Conservation (phyloP, 192 early-diverging fungal genomes). For the Pilobolus umbonatus region DNA sequence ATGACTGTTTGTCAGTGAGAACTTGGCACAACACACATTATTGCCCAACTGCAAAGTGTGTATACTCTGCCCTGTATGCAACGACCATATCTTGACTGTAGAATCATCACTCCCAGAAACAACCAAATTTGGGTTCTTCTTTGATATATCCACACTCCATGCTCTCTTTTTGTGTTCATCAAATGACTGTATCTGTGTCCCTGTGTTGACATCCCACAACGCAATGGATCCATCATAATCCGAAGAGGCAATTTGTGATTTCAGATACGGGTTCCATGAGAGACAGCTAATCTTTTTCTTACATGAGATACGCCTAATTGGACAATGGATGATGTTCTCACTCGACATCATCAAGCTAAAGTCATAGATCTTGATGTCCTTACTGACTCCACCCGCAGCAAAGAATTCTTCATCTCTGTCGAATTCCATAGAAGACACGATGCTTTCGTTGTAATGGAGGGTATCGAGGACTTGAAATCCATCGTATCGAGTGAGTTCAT, state of each 20-base stretch:
- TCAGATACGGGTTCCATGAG: constrained; percentile 85
- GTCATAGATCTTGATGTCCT: constrained; percentile 92
- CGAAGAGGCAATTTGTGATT: constrained; percentile 78
- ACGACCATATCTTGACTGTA: constrained; percentile 86
- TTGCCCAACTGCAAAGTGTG: constrained; percentile 80
- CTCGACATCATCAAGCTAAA: constrained; percentile 51
- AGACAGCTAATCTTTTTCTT: constrained; percentile 90
- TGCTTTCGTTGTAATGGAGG: constrained; percentile 79
- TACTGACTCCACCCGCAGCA: constrained; percentile 88
- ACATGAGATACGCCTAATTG: constrained; percentile 72
- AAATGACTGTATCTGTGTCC: constrained; percentile 55
- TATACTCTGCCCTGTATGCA: constrained; percentile 63
- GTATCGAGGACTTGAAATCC: constrained; percentile 70
- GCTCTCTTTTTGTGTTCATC: constrained; percentile 91
- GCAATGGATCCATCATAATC: constrained; percentile 92
- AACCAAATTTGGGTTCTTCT: constrained; percentile 69
- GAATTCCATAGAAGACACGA: constrained; percentile 93
- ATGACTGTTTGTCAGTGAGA: constrained; percentile 71
- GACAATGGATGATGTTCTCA: constrained; percentile 61
- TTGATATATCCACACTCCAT: constrained; percentile 89
- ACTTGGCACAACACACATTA: constrained; percentile 92
- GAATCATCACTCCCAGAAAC: constrained; percentile 92
- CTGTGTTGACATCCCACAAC: constrained; percentile 80
- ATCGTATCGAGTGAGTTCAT: constrained; percentile 63
- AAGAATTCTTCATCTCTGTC: constrained; percentile 91